These are phyloP conservation scores for Neostapfia colusana DNA, from an alignment of 176 grass and related monocot genomes.

Conservation along the genomic window DNA sequence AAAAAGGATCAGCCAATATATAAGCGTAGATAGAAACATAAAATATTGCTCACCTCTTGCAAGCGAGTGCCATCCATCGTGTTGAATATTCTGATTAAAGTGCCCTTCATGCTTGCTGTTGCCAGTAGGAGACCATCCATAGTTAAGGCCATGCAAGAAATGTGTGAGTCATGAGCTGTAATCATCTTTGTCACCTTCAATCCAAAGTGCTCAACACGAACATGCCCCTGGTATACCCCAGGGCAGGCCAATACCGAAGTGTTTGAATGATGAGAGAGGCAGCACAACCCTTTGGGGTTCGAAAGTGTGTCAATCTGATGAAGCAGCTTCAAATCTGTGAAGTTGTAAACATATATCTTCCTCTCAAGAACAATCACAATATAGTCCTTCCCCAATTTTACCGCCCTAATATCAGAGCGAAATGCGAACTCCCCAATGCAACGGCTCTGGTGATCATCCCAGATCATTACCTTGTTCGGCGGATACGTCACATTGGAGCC, in stretches of 20 bases:
- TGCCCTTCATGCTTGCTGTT: slow-evolving; percentile 87
- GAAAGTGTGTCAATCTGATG: slow-evolving; percentile 89
- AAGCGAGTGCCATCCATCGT: slow-evolving; percentile 85
- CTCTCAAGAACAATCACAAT: slow-evolving; percentile 92
- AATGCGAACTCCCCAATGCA: slow-evolving; percentile 87
- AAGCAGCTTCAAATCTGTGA: slow-evolving; percentile 76
- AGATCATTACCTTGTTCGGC: slow-evolving; percentile 88
- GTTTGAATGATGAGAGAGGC: slow-evolving; percentile 80
- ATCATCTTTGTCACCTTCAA: slow-evolving; percentile 84
- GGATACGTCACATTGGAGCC: slow-evolving; percentile 72
- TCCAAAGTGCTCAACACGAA: slow-evolving; percentile 88
- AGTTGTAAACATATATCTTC: slow-evolving; percentile 87
- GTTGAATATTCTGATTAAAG: slow-evolving; percentile 96
- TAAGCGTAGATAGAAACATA: not conserved
- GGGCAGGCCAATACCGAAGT: slow-evolving; percentile 89
- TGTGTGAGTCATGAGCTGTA: slow-evolving; percentile 82
- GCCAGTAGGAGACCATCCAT: slow-evolving; percentile 86
- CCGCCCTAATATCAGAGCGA: slow-evolving; percentile 65
- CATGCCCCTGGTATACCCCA: slow-evolving; percentile 64
- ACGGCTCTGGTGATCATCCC: slow-evolving; percentile 87
- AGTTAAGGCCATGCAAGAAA: slow-evolving; percentile 85
- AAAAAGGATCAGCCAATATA: not conserved
- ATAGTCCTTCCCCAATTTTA: slow-evolving; percentile 61
- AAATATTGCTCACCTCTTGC: slow-evolving; percentile 63
- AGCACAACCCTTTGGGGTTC: slow-evolving; percentile 80